Evolutionary conservation across 306 rosid species (phyloP).

Genomic region (Cicer yamashitae): DNA sequence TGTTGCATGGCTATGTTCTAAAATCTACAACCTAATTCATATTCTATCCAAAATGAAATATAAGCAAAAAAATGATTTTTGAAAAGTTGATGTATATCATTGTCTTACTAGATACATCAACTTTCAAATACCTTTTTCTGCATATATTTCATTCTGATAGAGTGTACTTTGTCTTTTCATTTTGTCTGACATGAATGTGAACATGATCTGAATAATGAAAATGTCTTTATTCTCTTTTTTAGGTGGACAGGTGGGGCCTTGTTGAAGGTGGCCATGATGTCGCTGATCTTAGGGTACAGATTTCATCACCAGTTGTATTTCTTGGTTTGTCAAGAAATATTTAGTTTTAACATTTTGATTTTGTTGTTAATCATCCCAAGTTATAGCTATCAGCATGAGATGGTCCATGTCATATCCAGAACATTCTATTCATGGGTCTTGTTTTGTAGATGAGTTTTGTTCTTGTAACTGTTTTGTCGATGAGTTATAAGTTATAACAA

Average conservation of each 20-base stretch:
- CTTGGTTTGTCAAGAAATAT: slow-evolving; percentile 73
- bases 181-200: slow-evolving; percentile 2
- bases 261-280: slow-evolving; percentile 99
- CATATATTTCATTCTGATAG: no score
- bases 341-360: slow-evolving; percentile 35
- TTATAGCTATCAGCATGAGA: slow-evolving; percentile 29
- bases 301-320: slow-evolving; percentile 80
- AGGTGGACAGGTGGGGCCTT: slow-evolving; percentile 94
- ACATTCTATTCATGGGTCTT: slow-evolving; percentile 40
- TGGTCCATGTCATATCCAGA: slow-evolving; percentile 44
- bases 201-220: slow-evolving; percentile 16
- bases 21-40: not conserved
- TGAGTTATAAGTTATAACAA: slow-evolving; percentile 35
- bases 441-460: slow-evolving; percentile 37
- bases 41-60: no score
- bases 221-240: slow-evolving; percentile 36
- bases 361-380: slow-evolving; percentile 35
- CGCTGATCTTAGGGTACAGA: slow-evolving; percentile 84
- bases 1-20: not conserved
- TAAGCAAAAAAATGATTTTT: no score
- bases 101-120: no score
- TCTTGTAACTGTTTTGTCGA: slow-evolving; percentile 21
- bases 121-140: no score
- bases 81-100: no score
- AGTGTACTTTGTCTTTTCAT: not conserved